A percentile compares a stretch with the other conserved stretches of the same genome.
Evolutionary conservation across 805 yeast genomes (phyloP).

Genomic region (Ogataea salicorniae): DNA sequence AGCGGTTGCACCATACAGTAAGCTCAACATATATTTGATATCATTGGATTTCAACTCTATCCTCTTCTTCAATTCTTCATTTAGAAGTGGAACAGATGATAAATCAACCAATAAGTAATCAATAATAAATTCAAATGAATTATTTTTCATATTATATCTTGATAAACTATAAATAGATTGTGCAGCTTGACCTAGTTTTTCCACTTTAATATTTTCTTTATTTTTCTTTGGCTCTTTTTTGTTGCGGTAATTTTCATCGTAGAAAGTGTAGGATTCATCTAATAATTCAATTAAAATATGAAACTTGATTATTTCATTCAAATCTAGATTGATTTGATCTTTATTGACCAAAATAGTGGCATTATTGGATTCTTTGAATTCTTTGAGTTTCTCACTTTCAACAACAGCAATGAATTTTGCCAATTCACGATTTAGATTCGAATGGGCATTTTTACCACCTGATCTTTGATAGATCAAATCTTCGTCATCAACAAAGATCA

Average conservation of each 20-base stretch:
- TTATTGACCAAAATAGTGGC: conserved; percentile 27
- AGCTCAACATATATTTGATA: conserved; percentile 33
- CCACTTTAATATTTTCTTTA: conserved; percentile 12
- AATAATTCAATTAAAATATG: conserved; percentile 26
- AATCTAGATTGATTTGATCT: conserved; percentile 21
- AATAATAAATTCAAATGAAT: conserved; percentile 35
- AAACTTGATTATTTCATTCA: conserved; percentile 26
- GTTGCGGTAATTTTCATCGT: conserved; percentile 13
- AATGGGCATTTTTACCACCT: conserved; percentile 17
- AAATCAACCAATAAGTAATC: conserved; percentile 41
- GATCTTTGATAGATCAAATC: conserved; percentile 20
- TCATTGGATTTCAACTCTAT: conserved; percentile 21
- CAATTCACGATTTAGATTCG: conserved; percentile 39
- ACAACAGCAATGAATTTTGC: conserved; percentile 49
- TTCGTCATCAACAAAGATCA: conserved; percentile 28
- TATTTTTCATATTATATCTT: conserved; percentile 26
- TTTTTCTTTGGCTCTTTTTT: conserved; percentile 5
- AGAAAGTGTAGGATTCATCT: conserved; percentile 26
- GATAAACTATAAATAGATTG: conserved; percentile 32
- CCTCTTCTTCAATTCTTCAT: conserved; percentile 26
- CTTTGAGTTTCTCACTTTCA: conserved; percentile 36
- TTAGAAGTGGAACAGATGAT: conserved; percentile 30
- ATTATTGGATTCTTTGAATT: conserved; percentile 32
- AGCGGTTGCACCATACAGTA: conserved; percentile 36
- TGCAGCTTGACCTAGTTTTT: conserved; percentile 23